Evolutionary conservation across 805 yeast species (phyloP), one percentile per base, ranked within the genome.

Genomic region (Cyberlindnera misumaiensis): DNA sequence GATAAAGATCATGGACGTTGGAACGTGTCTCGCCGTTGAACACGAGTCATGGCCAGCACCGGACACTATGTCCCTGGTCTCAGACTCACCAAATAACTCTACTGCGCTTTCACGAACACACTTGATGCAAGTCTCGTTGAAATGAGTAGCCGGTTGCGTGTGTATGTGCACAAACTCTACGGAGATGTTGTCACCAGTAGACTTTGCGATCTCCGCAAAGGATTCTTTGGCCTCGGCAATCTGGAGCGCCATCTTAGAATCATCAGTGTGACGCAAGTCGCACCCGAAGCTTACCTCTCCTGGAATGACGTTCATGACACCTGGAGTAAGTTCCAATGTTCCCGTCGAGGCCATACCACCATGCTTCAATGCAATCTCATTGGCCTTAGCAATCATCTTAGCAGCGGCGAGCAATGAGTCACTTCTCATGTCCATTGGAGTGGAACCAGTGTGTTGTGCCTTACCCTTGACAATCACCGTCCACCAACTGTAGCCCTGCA

Each of bases 31-130:
- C 8, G 74, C 66, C 2, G 82, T 75, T 16, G 72, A 67, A 48
- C 85, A 77, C 7, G 84, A 76, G 52, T 81, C 89, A 47, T 81
- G 89, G 10, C 84, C 86, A 5, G 88, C 86, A 22, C 89, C 87
- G 46, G 82, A 73, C 33, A 70, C 68, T 37, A 79, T 76, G 28
- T 63, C 67, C 30, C 66, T 59, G 10, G 64, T 61, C 28, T 65
- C 54, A 2, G 63, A 68, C 18, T 60, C 58, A 2, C 78, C 77
- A 40, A 68, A 73, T 27, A 73, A 52, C 18, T 67, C 73, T 14
- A 51, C 44, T 1, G 86, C 79, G 14, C 82, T 64, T 16, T 70
- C 65, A 30, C 64, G 59, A 14, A 80, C 79, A 45, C 79, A 68
- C 2, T 61, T 54, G 36, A 75, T 63, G 49, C 80, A 72, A 2